phyloP scores from a whole-genome alignment of 805 yeast species.

The Clavispora santaluciae region DNA sequence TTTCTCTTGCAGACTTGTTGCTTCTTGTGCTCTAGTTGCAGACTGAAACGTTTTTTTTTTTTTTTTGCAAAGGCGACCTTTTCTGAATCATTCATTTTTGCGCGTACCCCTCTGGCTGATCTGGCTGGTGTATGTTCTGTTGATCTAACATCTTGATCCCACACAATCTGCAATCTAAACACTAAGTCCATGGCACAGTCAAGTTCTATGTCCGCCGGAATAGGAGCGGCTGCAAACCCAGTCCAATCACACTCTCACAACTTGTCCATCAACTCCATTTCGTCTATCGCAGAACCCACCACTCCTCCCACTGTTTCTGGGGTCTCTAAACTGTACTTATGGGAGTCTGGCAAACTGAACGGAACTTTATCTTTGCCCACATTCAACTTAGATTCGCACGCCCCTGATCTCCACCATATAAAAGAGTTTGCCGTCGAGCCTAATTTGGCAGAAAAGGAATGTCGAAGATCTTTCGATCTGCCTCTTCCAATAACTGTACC shows the following conservation, averaged over 20 bases:
- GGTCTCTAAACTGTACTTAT: conserved; percentile 19
- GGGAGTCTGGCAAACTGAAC: conserved; percentile 27
- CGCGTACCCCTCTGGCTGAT: not conserved
- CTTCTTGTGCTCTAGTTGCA: not conserved
- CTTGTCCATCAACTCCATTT: conserved; percentile 38
- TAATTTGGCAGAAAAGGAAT: not conserved
- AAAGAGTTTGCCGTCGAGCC: not conserved
- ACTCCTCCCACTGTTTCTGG: conserved; percentile 39
- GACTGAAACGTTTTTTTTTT: not conserved
- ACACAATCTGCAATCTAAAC: too few species aligned
- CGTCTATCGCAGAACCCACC: conserved; percentile 46
- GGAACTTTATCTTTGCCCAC: conserved; percentile 24
- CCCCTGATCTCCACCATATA: conserved; percentile 3
- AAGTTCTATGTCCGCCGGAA: conserved; percentile 2
- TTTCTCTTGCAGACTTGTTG: not conserved
- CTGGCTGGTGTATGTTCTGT: not conserved
- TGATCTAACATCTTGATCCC: not conserved
- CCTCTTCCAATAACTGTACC: not conserved
- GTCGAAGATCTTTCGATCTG: not conserved
- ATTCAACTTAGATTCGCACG: conserved; percentile 20
- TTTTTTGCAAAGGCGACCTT: too few species aligned
- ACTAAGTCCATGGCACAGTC: conserved; percentile 5
- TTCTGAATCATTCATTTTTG: not conserved
- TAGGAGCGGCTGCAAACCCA: not conserved
- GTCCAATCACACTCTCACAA: conserved; percentile 26